These are phyloP conservation scores for Aurantiochytrium sp. DNA, from an alignment of 108 stramenopile genomes.

Conservation along the genomic window DNA sequence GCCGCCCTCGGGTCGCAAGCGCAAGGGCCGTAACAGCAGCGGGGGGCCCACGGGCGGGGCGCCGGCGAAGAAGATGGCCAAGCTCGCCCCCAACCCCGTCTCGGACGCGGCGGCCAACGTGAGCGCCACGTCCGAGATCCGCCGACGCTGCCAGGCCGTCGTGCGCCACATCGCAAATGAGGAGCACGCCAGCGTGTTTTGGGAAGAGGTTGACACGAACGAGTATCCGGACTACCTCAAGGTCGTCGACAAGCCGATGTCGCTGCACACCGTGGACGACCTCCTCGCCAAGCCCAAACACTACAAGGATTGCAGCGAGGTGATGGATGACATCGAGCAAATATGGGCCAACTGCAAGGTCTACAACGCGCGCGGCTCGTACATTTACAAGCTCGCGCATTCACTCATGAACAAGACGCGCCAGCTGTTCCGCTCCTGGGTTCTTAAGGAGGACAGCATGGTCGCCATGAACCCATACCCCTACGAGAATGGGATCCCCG, in stretches of 20 bases:
- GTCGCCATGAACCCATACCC: not conserved
- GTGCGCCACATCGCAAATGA: conserved; percentile 30
- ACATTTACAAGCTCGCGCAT: not conserved
- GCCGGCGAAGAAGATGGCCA: not conserved
- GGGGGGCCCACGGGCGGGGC: not conserved
- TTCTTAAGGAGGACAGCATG: not conserved
- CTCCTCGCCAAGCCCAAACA: not conserved
- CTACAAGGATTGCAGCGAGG: not conserved
- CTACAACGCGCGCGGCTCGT: not conserved
- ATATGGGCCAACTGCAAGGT: not conserved
- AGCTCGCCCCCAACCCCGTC: not conserved
- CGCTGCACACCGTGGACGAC: conserved; percentile 27
- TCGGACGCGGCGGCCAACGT: not conserved
- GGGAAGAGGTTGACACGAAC: conserved; percentile 40
- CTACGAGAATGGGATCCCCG: not conserved
- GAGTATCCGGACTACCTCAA: conserved; percentile 35
- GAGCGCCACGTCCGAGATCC: not conserved
- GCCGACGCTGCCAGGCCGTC: not conserved
- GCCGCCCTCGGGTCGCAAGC: not conserved
- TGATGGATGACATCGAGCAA: not conserved
- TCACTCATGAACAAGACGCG: not conserved
- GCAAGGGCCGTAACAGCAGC: not conserved
- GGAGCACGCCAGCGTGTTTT: conserved; percentile 30
- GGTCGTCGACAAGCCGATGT: conserved; percentile 43
- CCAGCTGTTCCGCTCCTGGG: not conserved